A percentile compares a stretch with the other conserved stretches of the same genome.
Evolutionary conservation across 2,329 filamentous ascomycete genomes (phyloP).

Genomic region (Epichloe scottii): DNA sequence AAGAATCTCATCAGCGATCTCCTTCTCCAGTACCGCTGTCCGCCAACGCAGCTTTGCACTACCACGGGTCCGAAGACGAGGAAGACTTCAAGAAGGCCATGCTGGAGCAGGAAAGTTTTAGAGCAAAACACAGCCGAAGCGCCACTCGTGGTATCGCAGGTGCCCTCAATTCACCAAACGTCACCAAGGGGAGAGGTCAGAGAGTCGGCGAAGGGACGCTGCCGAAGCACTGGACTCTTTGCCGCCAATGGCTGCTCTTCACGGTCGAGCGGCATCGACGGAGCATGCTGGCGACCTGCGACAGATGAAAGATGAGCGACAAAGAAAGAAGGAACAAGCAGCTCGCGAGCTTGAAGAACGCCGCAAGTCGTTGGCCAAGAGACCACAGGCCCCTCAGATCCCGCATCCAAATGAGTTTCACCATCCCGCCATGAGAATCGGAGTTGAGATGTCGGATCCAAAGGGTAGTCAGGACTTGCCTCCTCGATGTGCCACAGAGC

Average conservation of each 20-base stretch:
- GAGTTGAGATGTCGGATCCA: conserved; percentile 32
- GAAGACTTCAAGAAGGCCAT: conserved; percentile 43
- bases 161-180: conserved; percentile 20
- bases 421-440: conserved; percentile 13
- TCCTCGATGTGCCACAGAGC: conserved; percentile 53
- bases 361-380: conserved; percentile 67
- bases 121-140: conserved; percentile 41
- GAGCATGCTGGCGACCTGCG: conserved; percentile 41
- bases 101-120: conserved; percentile 42
- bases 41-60: conserved; percentile 24
- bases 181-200: conserved; percentile 23
- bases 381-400: conserved; percentile 69
- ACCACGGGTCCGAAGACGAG: conserved; percentile 49
- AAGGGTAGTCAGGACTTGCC: conserved; percentile 31
- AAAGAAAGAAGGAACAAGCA: conserved; percentile 58
- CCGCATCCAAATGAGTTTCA: conserved; percentile 53
- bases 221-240: conserved; percentile 19
- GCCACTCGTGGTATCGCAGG: conserved; percentile 24
- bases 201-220: conserved; percentile 23
- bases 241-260: conserved; percentile 16
- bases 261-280: conserved; percentile 27
- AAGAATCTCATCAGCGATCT: conserved; percentile 50
- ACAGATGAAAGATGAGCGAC: conserved; percentile 45
- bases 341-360: conserved; percentile 82
- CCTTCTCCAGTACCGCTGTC: conserved; percentile 72